Percentiles rank a stretch among this genome's conserved stretches.
Conservation (phyloP, 2,329 filamentous ascomycete genomes). For the Metarhizium robertsii region DNA sequence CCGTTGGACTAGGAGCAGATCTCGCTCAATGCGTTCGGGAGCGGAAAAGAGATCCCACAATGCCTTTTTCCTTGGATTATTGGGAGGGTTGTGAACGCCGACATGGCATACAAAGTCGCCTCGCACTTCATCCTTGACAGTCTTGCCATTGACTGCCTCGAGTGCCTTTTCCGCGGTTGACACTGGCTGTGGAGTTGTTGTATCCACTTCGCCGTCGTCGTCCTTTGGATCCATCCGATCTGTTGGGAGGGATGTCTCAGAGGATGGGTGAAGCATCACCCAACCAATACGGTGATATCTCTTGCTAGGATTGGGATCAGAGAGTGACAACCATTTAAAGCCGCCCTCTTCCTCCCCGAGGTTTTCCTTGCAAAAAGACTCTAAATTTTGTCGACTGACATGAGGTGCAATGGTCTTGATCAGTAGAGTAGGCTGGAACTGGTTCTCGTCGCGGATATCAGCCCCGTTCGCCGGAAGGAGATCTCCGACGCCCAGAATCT, state of each 20-base stretch:
- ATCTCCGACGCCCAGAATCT: conserved; percentile 87
- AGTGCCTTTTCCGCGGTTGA: conserved; percentile 76
- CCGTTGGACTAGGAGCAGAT: conserved; percentile 73
- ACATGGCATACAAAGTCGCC: conserved; percentile 98
- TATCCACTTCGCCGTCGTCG: conserved; percentile 50
- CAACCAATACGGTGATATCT: conserved; percentile 96
- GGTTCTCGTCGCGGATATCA: conserved; percentile 80
- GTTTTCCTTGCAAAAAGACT: conserved; percentile 90
- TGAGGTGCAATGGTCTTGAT: conserved; percentile 98
- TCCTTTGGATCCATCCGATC: conserved; percentile 69
- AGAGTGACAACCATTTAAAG: conserved; percentile 92
- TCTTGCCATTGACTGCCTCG: conserved; percentile 94
- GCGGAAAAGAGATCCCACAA: conserved; percentile 95
- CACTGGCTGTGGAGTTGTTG: conserved; percentile 40
- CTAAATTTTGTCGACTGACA: conserved; percentile 86
- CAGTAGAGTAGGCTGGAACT: conserved; percentile 82
- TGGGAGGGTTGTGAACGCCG: conserved; percentile 84
- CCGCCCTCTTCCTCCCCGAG: conserved; percentile 84
- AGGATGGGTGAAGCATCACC: conserved; percentile 85
- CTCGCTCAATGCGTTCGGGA: conserved; percentile 85
- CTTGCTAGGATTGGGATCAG: conserved; percentile 93
- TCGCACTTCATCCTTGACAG: conserved; percentile 84
- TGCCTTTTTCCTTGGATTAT: conserved; percentile 83
- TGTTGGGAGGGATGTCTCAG: conserved; percentile 54
- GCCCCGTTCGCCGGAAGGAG: conserved; percentile 74